Conservation (phyloP, 306 rosid genomes). For the Vigna unguiculata region DNA sequence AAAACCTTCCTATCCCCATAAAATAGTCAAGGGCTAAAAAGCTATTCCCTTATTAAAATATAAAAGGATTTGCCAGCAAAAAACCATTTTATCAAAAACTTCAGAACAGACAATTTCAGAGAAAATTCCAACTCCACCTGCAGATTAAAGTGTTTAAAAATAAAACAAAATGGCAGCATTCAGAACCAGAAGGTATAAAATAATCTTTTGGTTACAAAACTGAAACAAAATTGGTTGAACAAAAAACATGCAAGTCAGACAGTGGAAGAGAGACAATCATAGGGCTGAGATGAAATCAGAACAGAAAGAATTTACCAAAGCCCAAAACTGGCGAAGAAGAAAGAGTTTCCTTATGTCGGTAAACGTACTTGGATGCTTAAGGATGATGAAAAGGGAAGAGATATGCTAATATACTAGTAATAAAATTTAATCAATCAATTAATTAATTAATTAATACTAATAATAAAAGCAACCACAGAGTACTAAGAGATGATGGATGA, state of each 20-base stretch:
- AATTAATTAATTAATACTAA: conserved; percentile 26
- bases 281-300: conserved; percentile 33
- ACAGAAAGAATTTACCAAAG: conserved; percentile 38
- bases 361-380: conserved; percentile 1
- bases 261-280: conserved; percentile 7
- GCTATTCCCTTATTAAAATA: background rate
- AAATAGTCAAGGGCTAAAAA: conserved; percentile 16
- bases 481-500: conserved; percentile 43
- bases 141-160: background rate
- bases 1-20: conserved; percentile 19
- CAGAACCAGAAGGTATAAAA: background rate
- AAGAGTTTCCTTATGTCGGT: conserved; percentile 24
- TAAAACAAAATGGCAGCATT: background rate
- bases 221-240: conserved; percentile 1
- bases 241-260: background rate
- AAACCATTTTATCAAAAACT: background rate
- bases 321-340: conserved; percentile 6
- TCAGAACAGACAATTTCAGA: conserved; percentile 43
- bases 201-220: background rate
- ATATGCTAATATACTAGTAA: background rate
- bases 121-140: conserved; percentile 40
- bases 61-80: background rate
- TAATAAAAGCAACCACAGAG: conserved; percentile 39
- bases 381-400: conserved; percentile 10
- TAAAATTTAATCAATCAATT: background rate